phyloP scores from a whole-genome alignment of 768 basidiomycete species.

The Lactifluus subvellereus region DNA sequence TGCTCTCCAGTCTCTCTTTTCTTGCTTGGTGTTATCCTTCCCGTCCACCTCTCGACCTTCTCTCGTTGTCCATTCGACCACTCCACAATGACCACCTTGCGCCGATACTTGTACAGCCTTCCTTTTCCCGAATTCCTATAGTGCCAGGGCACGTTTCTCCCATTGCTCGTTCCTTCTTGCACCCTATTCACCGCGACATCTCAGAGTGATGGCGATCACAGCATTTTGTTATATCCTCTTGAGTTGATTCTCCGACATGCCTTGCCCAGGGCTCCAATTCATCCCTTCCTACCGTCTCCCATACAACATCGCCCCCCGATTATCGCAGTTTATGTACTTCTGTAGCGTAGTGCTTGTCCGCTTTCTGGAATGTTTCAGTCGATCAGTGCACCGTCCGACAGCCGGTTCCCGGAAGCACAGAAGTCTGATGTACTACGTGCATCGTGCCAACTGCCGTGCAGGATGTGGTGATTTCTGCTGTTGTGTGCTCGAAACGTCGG shows the following conservation, averaged over 20 bases:
- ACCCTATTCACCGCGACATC: slow-evolving; percentile 24
- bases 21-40: slow-evolving; percentile 11
- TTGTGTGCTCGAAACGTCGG: neutral
- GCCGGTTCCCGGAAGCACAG: neutral
- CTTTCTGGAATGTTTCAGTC: slow-evolving; percentile 21
- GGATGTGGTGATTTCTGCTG: slow-evolving; percentile 6
- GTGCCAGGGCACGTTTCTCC: slow-evolving; percentile 11
- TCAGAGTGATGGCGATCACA: slow-evolving; percentile 21
- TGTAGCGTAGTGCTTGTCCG: slow-evolving; percentile 31
- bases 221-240: slow-evolving; percentile 6
- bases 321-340: slow-evolving; percentile 29
- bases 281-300: slow-evolving; percentile 14
- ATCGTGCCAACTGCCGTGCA: neutral
- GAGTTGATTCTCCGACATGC: slow-evolving; percentile 22
- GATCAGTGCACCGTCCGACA: slow-evolving; percentile 1
- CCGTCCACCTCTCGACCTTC: neutral
- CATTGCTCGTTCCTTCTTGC: slow-evolving; percentile 24
- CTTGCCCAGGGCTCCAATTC: neutral
- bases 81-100: neutral
- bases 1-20: slow-evolving; percentile 4
- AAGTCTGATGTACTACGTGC: neutral
- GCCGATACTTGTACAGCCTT: slow-evolving; percentile 5
- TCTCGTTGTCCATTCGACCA: neutral
- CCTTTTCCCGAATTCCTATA: neutral
- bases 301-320: slow-evolving; percentile 24